Conservation (phyloP, 2,329 filamentous ascomycete species). For the Pseudocercospora cruenta region DNA sequence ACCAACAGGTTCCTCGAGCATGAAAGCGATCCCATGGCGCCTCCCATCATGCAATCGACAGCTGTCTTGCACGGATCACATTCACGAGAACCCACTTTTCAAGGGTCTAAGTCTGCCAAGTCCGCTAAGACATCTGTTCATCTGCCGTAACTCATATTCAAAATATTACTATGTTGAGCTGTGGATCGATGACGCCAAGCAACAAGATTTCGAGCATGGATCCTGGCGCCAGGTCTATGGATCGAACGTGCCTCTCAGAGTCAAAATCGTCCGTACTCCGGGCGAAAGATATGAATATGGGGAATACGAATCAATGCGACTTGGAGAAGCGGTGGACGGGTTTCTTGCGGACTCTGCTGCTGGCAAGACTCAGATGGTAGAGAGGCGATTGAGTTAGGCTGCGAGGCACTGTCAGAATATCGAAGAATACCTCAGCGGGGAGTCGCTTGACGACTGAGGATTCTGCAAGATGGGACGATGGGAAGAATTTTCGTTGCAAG, state of each 20-base stretch:
- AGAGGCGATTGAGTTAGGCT: neutral
- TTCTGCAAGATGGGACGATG: neutral
- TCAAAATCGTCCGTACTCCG: neutral
- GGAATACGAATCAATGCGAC: neutral
- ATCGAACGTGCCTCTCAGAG: neutral
- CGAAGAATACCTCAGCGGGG: neutral
- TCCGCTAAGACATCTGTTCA: too few species aligned
- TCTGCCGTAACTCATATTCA: too few species aligned
- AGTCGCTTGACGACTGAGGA: neutral
- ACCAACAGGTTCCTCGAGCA: too few species aligned
- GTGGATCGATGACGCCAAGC: too few species aligned
- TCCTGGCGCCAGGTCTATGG: too few species aligned
- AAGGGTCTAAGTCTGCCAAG: too few species aligned
- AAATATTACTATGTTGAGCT: too few species aligned
- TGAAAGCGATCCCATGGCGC: too few species aligned
- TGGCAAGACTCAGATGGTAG: neutral
- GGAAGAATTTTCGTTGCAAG: neutral
- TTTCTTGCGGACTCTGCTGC: neutral
- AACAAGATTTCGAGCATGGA: too few species aligned
- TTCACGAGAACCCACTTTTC: too few species aligned
- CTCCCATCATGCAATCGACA: too few species aligned
- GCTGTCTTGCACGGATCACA: too few species aligned
- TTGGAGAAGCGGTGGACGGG: neutral
- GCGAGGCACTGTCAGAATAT: neutral
- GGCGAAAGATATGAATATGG: neutral